Evolutionary conservation across 371 early-diverging fungal genomes (phyloP).

Genomic region (Dipsacomyces acuminosporus): DNA sequence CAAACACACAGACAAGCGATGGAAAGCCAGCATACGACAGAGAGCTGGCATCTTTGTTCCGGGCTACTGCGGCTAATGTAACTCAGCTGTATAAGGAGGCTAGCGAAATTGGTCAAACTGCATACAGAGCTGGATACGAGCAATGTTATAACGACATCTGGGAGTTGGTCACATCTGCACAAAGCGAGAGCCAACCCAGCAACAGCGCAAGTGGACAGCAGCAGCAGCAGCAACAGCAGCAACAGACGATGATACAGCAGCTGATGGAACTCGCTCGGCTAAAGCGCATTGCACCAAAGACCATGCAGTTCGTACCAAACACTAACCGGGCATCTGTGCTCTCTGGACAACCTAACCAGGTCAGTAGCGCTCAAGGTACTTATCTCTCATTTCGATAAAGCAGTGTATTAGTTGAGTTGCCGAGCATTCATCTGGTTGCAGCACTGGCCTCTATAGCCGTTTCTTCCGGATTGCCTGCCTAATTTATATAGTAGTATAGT

Average conservation of each 20-base stretch:
- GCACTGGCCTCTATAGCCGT: no score
- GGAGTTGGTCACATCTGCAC: conserved; percentile 23
- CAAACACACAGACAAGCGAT: conserved; percentile 6
- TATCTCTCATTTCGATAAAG: no score
- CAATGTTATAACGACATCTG: conserved; percentile 41
- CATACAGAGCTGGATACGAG: conserved; percentile 41
- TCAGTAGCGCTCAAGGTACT: no score
- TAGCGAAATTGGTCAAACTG: conserved; percentile 33
- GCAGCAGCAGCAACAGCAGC: no score
- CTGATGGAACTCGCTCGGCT: conserved; percentile 33
- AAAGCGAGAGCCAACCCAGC: conserved; percentile 3
- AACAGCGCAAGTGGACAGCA: conserved; percentile 7
- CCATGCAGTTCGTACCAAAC: conserved; percentile 1
- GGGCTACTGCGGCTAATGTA: conserved; percentile 44
- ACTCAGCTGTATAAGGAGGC: conserved; percentile 43
- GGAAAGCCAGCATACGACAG: conserved; percentile 24
- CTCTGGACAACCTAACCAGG: no score
- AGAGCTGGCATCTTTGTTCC: conserved; percentile 34
- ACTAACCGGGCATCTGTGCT: not conserved
- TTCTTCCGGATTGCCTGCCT: no score
- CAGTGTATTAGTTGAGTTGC: no score
- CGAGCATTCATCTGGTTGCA: no score
- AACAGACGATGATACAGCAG: conserved; percentile 12
- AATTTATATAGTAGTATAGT: no score
- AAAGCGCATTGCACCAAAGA: conserved; percentile 26